phyloP scores from a whole-genome alignment of 2,329 filamentous ascomycete species.

The Aspergillus latus region DNA sequence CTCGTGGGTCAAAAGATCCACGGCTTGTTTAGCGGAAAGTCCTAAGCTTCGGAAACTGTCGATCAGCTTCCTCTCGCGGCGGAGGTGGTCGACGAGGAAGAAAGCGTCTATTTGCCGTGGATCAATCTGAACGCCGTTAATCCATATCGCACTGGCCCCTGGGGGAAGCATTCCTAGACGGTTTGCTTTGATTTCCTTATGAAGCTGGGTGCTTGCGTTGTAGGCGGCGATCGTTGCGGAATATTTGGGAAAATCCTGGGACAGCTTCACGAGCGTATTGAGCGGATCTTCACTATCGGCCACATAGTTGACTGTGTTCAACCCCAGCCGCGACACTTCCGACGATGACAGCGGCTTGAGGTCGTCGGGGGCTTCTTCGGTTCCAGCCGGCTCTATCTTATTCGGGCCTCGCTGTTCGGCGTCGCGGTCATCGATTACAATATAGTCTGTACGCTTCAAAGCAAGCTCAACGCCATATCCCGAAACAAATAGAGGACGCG shows the following conservation, averaged over 20 bases:
- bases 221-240: conserved; percentile 73
- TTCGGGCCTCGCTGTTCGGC: conserved; percentile 42
- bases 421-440: conserved; percentile 93
- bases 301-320: conserved; percentile 85
- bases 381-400: conserved; percentile 37
- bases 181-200: conserved; percentile 70
- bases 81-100: conserved; percentile 74
- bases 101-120: conserved; percentile 85
- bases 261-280: conserved; percentile 75
- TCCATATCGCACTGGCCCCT: conserved; percentile 83
- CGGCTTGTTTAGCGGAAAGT: conserved; percentile 71
- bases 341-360: conserved; percentile 83
- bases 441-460: conserved; percentile 94
- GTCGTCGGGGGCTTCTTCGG: conserved; percentile 69
- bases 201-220: conserved; percentile 69
- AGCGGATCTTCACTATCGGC: conserved; percentile 79
- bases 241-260: conserved; percentile 91
- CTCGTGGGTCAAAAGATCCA: conserved; percentile 74
- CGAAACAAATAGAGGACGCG: conserved; percentile 71
- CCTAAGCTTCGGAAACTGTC: conserved; percentile 72
- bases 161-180: conserved; percentile 65
- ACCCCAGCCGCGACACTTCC: conserved; percentile 71
- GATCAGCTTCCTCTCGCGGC: conserved; percentile 77
- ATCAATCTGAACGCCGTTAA: conserved; percentile 88
- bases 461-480: conserved; percentile 93